Evolutionary conservation across 2,329 filamentous ascomycete genomes (phyloP), one percentile per base, ranked within the genome.

Genomic region (Thyridium curvatum): DNA sequence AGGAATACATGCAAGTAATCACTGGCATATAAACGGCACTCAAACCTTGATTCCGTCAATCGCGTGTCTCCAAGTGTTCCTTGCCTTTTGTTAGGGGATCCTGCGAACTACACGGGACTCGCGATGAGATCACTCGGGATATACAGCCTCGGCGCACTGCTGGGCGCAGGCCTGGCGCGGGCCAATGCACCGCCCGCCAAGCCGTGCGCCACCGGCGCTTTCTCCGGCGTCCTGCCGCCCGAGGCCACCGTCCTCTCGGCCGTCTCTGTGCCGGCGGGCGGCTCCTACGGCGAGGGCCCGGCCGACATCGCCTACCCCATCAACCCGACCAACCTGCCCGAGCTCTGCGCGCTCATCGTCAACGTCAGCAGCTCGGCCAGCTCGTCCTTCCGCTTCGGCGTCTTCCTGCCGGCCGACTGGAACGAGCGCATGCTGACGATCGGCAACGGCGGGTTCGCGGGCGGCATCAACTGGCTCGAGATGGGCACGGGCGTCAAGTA

Each of bases 391-490:
- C 56, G 62, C 12, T 54, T 66, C 15, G 63, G 58, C 0, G 34
- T 66, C 3, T 65, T 66, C 34, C 48, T 68, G 16, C 64, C 64
- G 0, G 34, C 40, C 1, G 34, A 36, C 18, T 65, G 63, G 62
- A 65, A 62, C 34, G 43, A 43, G 3, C 47, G 60, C 12, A 56
- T 64, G 33, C 52, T 67, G 5, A 46, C 58, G 0, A 53, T 62
- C 6, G 64, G 63, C 2, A 66, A 64, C 41, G 61, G 60, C 13
- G 62, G 59, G 0, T 67, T 65, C 21, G 59, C 54, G 2, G 55
- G 56, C 5, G 55, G 52, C 10, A 55, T 58, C 41, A 54, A 53
- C 43, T 56, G 52, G 50, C 31, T 50, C 5, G 52, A 55, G 39
- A 57, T 58, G 52, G 54, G 46, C 9, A 38, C 46, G 8, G 54